A percentile compares a stretch with the other conserved stretches of the same genome.
phyloP scores from a whole-genome alignment of 352 stramenopile species.

The Pythium aquatile region DNA sequence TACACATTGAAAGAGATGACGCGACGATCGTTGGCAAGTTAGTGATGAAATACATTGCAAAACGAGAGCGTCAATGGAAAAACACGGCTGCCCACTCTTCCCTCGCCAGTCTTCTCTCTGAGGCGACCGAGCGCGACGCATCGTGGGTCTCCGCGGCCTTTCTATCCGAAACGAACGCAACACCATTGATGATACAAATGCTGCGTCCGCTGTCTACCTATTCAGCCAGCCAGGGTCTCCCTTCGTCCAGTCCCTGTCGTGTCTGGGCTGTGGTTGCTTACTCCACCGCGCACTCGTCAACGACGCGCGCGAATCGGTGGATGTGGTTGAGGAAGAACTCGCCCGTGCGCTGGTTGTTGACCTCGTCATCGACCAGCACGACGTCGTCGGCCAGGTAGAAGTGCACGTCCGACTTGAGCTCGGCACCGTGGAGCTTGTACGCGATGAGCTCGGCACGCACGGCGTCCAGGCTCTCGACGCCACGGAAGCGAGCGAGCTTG shows the following conservation, averaged over 20 bases:
- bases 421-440: constrained; percentile 65
- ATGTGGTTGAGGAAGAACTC: constrained; percentile 92
- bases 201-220: constrained; percentile 9
- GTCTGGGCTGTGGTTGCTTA: constrained; percentile 17
- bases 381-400: constrained; percentile 79
- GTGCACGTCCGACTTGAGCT: constrained; percentile 78
- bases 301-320: constrained; percentile 82
- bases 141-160: neutral
- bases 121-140: too few species aligned
- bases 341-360: constrained; percentile 82
- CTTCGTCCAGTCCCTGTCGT: too few species aligned
- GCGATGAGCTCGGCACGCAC: constrained; percentile 78
- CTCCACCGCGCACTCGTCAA: constrained; percentile 71
- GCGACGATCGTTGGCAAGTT: neutral
- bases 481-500: constrained; percentile 93
- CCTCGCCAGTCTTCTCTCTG: too few species aligned
- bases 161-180: constrained; percentile 1
- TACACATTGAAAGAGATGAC: neutral
- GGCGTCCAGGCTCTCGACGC: constrained; percentile 57
- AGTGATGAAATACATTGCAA: constrained; percentile 9
- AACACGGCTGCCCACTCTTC: neutral
- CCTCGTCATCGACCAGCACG: constrained; percentile 82
- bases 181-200: neutral
- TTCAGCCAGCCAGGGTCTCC: neutral
- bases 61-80: constrained; percentile 5